Evolutionary conservation across 2,329 filamentous ascomycete genomes (phyloP).

Genomic region (Coleophoma crateriformis): DNA sequence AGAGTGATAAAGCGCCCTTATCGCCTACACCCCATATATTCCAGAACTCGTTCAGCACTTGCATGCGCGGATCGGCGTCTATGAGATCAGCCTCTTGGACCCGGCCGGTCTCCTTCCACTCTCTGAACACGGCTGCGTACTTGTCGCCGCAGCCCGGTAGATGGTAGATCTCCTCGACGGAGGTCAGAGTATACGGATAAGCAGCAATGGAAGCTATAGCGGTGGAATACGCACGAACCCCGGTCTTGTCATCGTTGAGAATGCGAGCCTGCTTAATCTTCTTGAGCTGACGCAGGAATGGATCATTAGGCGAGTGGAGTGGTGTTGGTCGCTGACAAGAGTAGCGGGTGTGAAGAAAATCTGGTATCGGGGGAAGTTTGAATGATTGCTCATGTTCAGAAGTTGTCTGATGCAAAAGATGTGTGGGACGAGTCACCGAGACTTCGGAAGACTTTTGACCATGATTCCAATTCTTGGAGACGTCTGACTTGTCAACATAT

Average conservation of each 20-base stretch:
- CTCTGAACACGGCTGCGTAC: constrained; percentile 69
- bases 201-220: constrained; percentile 79
- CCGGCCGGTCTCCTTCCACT: constrained; percentile 59
- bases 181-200: constrained; percentile 51
- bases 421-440: constrained; percentile 29
- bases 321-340: constrained; percentile 78
- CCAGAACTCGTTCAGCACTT: constrained; percentile 65
- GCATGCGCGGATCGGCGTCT: constrained; percentile 57
- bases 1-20: constrained; percentile 76
- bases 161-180: constrained; percentile 32
- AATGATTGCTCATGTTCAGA: constrained; percentile 64
- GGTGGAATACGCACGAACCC: constrained; percentile 80
- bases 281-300: constrained; percentile 69
- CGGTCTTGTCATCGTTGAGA: constrained; percentile 70
- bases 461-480: constrained; percentile 7
- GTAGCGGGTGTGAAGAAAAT: constrained; percentile 61
- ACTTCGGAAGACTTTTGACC: constrained; percentile 3
- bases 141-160: constrained; percentile 81
- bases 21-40: constrained; percentile 91
- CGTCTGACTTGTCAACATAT: constrained; percentile 17
- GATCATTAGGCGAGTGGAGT: constrained; percentile 62
- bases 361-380: constrained; percentile 59
- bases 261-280: constrained; percentile 68
- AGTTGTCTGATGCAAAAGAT: constrained; percentile 64
- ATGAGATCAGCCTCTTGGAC: constrained; percentile 61